Percentiles rank a stretch among this genome's conserved stretches.
phyloP scores from a whole-genome alignment of 345 rosid genomes.

The Bretschneidera sinensis region DNA sequence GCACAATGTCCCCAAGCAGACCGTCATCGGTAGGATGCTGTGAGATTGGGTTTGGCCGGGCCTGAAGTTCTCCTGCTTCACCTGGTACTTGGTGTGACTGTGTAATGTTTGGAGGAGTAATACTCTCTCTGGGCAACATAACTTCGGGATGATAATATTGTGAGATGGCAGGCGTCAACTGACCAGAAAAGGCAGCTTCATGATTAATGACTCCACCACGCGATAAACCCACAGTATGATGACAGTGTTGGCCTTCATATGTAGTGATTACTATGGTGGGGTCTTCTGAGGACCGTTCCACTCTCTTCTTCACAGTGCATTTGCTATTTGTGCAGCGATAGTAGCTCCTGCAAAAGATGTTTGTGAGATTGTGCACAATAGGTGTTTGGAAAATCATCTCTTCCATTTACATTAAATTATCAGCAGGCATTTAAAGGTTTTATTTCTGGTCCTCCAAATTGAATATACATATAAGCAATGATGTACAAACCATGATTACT shows the following conservation, averaged over 20 bases:
- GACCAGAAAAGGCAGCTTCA: constrained; percentile 41
- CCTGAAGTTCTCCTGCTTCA: constrained; percentile 16
- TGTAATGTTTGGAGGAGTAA: constrained; percentile 21
- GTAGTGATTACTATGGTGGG: constrained; percentile 81
- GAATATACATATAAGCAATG: no score
- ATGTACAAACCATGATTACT: no score
- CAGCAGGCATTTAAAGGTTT: neutral
- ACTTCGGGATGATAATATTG: constrained; percentile 44
- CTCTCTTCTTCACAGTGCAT: constrained; percentile 97
- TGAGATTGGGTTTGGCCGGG: constrained; percentile 11
- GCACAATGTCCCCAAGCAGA: constrained; percentile 83
- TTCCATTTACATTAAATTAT: neutral
- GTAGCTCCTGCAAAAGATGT: constrained; percentile 61
- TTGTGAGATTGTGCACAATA: neutral
- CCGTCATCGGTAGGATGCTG: constrained; percentile 52
- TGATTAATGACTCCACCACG: constrained; percentile 65
- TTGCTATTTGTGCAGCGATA: constrained; percentile 88
- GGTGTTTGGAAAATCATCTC: neutral
- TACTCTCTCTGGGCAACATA: constrained; percentile 34
- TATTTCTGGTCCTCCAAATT: no score
- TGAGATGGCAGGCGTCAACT: constrained; percentile 42
- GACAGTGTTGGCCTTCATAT: constrained; percentile 98
- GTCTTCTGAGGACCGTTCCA: constrained; percentile 87
- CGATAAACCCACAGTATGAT: constrained; percentile 76
- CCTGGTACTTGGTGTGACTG: constrained; percentile 21